Percentiles rank a stretch among this genome's conserved stretches.
phyloP scores from a whole-genome alignment of 495 filamentous ascomycete genomes.

The Lophium mytilinum region DNA sequence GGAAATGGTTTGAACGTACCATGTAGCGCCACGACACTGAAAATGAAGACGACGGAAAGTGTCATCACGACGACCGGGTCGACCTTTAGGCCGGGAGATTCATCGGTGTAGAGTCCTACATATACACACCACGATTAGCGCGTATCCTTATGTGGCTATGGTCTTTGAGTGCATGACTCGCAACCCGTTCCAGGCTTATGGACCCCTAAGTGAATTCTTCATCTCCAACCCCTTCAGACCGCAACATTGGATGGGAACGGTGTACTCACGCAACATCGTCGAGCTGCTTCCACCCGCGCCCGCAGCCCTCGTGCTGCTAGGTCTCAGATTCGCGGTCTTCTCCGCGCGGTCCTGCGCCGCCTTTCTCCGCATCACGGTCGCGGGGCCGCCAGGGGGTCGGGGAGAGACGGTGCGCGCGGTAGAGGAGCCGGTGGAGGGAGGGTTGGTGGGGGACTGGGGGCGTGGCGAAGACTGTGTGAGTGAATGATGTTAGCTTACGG shows the following conservation, averaged over 20 bases:
- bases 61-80: conserved; percentile 96
- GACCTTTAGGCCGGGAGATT: conserved; percentile 91
- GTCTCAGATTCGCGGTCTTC: conserved; percentile 81
- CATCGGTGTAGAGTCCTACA: conserved; percentile 93
- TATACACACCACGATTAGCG: conserved; percentile 30
- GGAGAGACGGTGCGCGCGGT: conserved; percentile 76
- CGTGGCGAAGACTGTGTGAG: conserved; percentile 62
- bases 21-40: conserved; percentile 94
- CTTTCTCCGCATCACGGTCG: conserved; percentile 85
- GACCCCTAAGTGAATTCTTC: no score
- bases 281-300: conserved; percentile 93
- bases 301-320: conserved; percentile 82
- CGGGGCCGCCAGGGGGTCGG: conserved; percentile 84
- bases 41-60: conserved; percentile 92
- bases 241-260: not conserved
- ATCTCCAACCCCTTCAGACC: not conserved
- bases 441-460: conserved; percentile 49
- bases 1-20: conserved; percentile 49
- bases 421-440: conserved; percentile 50
- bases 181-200: no score
- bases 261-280: conserved; percentile 83
- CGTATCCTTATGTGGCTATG: no score
- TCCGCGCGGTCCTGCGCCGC: conserved; percentile 95
- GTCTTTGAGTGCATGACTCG: no score
- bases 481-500: not conserved